Evolutionary conservation across 257 asterid species (phyloP).

Genomic region (Parsonsia alboflavescens): DNA sequence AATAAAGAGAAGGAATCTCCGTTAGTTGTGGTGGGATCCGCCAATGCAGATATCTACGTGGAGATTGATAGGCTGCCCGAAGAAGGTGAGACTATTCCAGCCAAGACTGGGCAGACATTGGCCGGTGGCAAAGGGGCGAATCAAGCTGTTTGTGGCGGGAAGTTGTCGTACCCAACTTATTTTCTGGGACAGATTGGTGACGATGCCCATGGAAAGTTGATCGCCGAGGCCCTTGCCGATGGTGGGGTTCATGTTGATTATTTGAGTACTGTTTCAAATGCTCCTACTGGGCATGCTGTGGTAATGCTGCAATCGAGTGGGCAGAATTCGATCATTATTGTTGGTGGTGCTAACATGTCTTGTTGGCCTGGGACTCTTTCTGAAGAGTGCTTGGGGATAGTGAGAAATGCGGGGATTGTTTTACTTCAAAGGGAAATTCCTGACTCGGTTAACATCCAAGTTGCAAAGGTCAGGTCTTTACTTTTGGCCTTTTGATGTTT

Average conservation of each 20-base stretch:
- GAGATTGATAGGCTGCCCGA: slow-evolving; percentile 80
- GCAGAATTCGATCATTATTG: slow-evolving; percentile 82
- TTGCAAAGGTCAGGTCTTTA: slow-evolving; percentile 69
- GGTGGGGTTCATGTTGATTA: slow-evolving; percentile 69
- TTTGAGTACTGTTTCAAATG: slow-evolving; percentile 44
- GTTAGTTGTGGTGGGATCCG: slow-evolving; percentile 89
- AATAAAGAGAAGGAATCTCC: slow-evolving; percentile 39
- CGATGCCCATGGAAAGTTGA: slow-evolving; percentile 84
- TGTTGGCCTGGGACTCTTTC: slow-evolving; percentile 67
- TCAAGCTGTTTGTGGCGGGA: slow-evolving; percentile 89
- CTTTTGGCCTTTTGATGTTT: slow-evolving; percentile 1
- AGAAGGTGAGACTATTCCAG: slow-evolving; percentile 85
- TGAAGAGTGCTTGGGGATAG: slow-evolving; percentile 53
- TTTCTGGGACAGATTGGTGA: slow-evolving; percentile 85
- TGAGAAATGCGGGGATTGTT: slow-evolving; percentile 74
- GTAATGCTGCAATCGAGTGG: slow-evolving; percentile 89
- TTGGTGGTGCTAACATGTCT: slow-evolving; percentile 88
- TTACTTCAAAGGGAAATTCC: slow-evolving; percentile 98
- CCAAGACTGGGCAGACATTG: slow-evolving; percentile 66
- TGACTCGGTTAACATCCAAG: slow-evolving; percentile 75
- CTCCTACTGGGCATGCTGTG: slow-evolving; percentile 93
- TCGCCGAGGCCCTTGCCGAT: slow-evolving; percentile 51
- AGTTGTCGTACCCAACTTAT: slow-evolving; percentile 62
- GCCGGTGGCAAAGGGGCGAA: slow-evolving; percentile 98
- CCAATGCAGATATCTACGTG: slow-evolving; percentile 88